Percentiles rank a stretch among this genome's conserved stretches.
phyloP scores from a whole-genome alignment of 148 eudicot genomes.

The Drosera capensis region DNA sequence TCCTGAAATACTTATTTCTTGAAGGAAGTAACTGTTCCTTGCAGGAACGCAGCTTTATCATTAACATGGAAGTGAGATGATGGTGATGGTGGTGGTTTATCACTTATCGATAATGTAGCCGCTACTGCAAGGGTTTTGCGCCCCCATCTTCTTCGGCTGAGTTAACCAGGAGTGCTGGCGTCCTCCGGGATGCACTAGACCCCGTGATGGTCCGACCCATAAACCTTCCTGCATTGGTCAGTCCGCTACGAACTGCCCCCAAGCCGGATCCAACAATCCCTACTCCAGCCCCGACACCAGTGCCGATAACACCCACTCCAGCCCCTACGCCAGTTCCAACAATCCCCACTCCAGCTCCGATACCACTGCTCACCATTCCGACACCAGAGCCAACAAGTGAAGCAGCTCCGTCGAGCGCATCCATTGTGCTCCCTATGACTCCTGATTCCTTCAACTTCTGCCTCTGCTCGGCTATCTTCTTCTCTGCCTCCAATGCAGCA shows the following conservation, averaged over 20 bases:
- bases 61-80: too few relatives aligned
- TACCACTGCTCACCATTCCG: slow-evolving; percentile 56
- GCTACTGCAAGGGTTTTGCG: slow-evolving; percentile 24
- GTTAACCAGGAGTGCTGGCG: slow-evolving; percentile 38
- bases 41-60: too few relatives aligned
- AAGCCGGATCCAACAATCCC: slow-evolving; percentile 45
- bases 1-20: too few relatives aligned
- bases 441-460: slow-evolving; percentile 84
- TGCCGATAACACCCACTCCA: slow-evolving; percentile 53
- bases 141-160: slow-evolving; percentile 48
- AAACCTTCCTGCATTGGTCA: slow-evolving; percentile 78
- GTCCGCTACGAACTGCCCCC: slow-evolving; percentile 70
- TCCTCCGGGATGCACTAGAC: slow-evolving; percentile 23
- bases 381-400: slow-evolving; percentile 49
- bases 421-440: slow-evolving; percentile 82
- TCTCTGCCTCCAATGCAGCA: slow-evolving; percentile 73
- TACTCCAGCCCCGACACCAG: slow-evolving; percentile 53
- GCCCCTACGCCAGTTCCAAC: slow-evolving; percentile 55
- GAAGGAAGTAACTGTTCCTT: too few relatives aligned
- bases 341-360: slow-evolving; percentile 53
- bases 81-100: too few relatives aligned
- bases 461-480: slow-evolving; percentile 52
- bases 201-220: slow-evolving; percentile 86
- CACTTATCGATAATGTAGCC: too few relatives aligned
- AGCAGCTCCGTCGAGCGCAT: slow-evolving; percentile 72